Percentiles rank a stretch among this genome's conserved stretches.
These are phyloP conservation scores for Fusarium aywerte DNA, from an alignment of 2,329 filamentous ascomycete genomes.

Conservation along the genomic window DNA sequence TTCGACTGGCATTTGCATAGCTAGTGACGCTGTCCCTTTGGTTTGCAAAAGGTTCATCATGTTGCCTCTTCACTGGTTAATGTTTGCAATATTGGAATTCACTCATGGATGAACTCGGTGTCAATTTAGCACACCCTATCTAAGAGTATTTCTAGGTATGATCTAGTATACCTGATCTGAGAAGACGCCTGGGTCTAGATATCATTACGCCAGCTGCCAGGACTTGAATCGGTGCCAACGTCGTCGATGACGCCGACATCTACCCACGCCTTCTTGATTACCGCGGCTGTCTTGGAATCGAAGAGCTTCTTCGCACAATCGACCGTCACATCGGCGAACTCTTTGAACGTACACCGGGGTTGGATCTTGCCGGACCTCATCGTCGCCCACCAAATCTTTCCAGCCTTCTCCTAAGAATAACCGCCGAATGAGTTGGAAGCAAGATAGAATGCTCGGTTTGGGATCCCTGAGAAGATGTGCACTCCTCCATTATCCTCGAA, in stretches of 20 bases:
- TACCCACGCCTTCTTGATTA: conserved; percentile 59
- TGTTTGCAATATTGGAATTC: too few species aligned
- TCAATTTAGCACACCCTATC: too few species aligned
- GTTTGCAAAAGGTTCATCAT: too few species aligned
- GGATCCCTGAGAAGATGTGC: conserved; percentile 67
- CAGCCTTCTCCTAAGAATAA: conserved; percentile 64
- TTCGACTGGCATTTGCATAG: too few species aligned
- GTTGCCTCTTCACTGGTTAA: too few species aligned
- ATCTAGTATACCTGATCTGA: neutral
- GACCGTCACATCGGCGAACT: conserved; percentile 62
- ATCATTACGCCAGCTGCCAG: conserved; percentile 27
- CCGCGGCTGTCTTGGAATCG: conserved; percentile 50
- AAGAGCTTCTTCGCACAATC: conserved; percentile 58
- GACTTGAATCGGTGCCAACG: conserved; percentile 25
- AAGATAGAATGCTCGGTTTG: conserved; percentile 67
- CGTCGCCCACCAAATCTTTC: conserved; percentile 64
- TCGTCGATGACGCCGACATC: conserved; percentile 57
- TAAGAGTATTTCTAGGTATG: too few species aligned
- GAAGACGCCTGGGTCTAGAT: neutral
- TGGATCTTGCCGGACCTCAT: conserved; percentile 58
- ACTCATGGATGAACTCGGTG: too few species aligned
- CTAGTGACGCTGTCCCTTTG: too few species aligned
- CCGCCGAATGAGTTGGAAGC: conserved; percentile 60
- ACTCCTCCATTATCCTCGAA: conserved; percentile 64
- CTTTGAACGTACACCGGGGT: conserved; percentile 56